Evolutionary conservation across 441 rosid species (phyloP), one percentile per base, ranked within the genome.

Genomic region (Raphanus hybrid): DNA sequence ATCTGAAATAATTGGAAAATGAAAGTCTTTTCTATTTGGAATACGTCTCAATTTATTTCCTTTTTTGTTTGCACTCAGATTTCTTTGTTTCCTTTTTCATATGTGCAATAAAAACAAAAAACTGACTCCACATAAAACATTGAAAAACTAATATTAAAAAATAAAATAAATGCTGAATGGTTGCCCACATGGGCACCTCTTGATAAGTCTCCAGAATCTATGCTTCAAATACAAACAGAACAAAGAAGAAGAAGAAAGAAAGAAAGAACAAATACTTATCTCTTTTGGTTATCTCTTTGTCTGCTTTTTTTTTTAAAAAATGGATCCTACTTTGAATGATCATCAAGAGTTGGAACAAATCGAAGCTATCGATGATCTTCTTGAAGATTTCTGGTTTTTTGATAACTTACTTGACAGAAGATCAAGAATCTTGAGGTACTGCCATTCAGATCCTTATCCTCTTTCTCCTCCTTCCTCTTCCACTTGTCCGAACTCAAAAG

Each of bases 351-450:
- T 75, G 3, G 77, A 71, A 60, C 59, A 77, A 52, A 68, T 68
- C 12, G 89, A 87, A 72, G 80, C 81, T 61, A 86, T 90, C 34
- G 82, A 82, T 76, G 81, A 84, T 74, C 92, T 91, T n/a, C 78
- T 89, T 16, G 92, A 93, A 50, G 90, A 91, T 69, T 81, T 80
- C 62, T 91, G 98, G 97, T 93, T 90, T 86, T 93, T 84, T 73
- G 89, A 84, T 9, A 86, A 82, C 77, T 73, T 87, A 70, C 83
- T 87, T 54, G 67, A 67, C 34, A 75, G 78, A 60, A 81, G 75
- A 15, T 80, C 75, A 73, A 84, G 71, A 80, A 87, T 83, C 88
- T 68, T 74, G 9, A 88, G 95, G 76, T 77, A 77, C 67, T 87
- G 94, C 71, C 85, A 76, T 66, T 91, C 97, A 75, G 95, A 92